Evolutionary conservation across 768 basidiomycete species (phyloP), one percentile per base, ranked within the genome.

Genomic region (Leccinum variicolor): DNA sequence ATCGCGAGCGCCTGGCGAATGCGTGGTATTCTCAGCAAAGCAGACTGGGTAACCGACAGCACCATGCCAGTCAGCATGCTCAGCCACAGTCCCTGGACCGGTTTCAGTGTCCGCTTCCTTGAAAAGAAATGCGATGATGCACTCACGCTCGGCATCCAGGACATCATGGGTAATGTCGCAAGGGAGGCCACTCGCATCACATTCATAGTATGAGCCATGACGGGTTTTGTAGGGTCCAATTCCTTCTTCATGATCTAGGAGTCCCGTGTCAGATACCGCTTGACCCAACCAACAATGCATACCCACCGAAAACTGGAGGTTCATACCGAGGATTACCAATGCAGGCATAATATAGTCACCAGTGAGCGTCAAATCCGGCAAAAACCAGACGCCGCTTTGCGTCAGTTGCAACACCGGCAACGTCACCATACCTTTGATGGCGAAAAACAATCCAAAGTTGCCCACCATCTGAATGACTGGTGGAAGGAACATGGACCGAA

Each of bases 371-470:
- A 98, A 73, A 72, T 98, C 89, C 0, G 85, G 84, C 39, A 95
- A 70, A 74, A 86, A 84, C 47, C 72, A 77, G 29, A 93, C 70
- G 0, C 95, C 94, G 57, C 91, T 93, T 59, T 85, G 76, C 62
- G 81, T 79, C 65, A 98, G 70, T 74, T 93, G 92, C 53, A 79
- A 79, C 19, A 97, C 71, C 0, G 92, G 91, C 47, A 86, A 70
- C 50, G 79, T 76, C 63, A 87, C 86, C 77, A 98, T 80, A 49
- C 75, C 76, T 73, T 84, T 84, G 55, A 96, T 69, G 17, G 83
- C 92, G 62, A 93, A 87, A 80, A 98, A 98, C 75, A 92, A 74
- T 14, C 87, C 85, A 31, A 97, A 73, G 48, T 89, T 86, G 45
- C 93, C 77, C 1, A 91, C 85, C 21, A 93, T 68, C 71, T 96